Conservation (phyloP, 108 stramenopile species). For the Discostella stelligeroides region DNA sequence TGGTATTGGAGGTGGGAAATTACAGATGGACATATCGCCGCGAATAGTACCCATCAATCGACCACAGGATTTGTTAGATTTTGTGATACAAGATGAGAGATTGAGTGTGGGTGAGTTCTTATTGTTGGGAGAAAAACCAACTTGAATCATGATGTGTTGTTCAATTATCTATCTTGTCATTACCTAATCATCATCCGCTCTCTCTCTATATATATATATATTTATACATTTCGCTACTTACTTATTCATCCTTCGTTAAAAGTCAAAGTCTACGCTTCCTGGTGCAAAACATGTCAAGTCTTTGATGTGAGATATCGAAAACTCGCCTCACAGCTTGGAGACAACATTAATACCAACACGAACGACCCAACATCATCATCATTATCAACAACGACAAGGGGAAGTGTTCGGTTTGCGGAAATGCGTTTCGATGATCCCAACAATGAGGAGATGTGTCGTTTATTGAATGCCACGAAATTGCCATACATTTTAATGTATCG, state of each 20-base stretch:
- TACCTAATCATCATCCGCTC: neutral
- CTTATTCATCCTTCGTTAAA: neutral
- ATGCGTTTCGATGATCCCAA: slow-evolving; percentile 53
- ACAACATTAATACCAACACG: slow-evolving; percentile 8
- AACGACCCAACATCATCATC: slow-evolving; percentile 1
- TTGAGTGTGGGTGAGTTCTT: slow-evolving; percentile 40
- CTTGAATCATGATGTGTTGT: too few species aligned
- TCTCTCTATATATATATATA: too few species aligned
- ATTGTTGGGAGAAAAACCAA: neutral
- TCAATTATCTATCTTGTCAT: too few species aligned
- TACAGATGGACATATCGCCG: neutral
- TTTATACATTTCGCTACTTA: neutral
- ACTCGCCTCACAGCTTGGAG: slow-evolving; percentile 48
- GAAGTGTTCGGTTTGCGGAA: slow-evolving; percentile 50
- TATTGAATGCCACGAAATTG: slow-evolving; percentile 47
- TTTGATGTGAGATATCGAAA: slow-evolving; percentile 49
- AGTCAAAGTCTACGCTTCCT: slow-evolving; percentile 54
- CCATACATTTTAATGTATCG: slow-evolving; percentile 54
- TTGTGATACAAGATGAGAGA: slow-evolving; percentile 51
- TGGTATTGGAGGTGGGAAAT: slow-evolving; percentile 9
- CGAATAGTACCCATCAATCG: slow-evolving; percentile 32
- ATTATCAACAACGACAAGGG: too few species aligned
- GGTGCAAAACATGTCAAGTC: slow-evolving; percentile 54
- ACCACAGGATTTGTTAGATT: slow-evolving; percentile 54
- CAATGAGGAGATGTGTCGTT: slow-evolving; percentile 53